Evolutionary conservation across 768 basidiomycete species (phyloP).

Genomic region (Pisolithus albus): DNA sequence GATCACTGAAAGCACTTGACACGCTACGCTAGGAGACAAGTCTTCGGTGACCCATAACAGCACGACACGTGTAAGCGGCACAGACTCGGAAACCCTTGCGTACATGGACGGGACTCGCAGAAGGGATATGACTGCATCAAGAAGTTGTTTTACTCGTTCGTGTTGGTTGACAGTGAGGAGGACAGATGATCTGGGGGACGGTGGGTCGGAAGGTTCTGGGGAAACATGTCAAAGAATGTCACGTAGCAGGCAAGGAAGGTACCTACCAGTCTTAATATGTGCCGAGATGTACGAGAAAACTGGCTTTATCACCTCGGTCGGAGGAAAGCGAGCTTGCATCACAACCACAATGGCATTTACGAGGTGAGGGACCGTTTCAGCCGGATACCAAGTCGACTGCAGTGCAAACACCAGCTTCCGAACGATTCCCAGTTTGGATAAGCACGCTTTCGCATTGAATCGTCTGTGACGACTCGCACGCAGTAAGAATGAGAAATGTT

Average conservation of each 20-base stretch:
- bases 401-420: slow-evolving; percentile 75
- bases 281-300: slow-evolving; percentile 81
- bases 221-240: not conserved
- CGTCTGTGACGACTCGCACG: slow-evolving; percentile 62
- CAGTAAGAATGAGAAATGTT: slow-evolving; percentile 75
- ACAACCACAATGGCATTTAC: slow-evolving; percentile 56
- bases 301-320: slow-evolving; percentile 76
- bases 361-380: slow-evolving; percentile 41
- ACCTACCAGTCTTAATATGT: slow-evolving; percentile 61
- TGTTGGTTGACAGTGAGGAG: slow-evolving; percentile 21
- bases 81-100: slow-evolving; percentile 60
- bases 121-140: slow-evolving; percentile 57
- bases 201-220: slow-evolving; percentile 3
- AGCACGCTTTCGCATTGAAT: slow-evolving; percentile 72
- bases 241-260: not conserved
- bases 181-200: slow-evolving; percentile 12
- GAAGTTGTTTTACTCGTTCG: slow-evolving; percentile 61
- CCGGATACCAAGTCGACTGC: slow-evolving; percentile 70
- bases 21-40: slow-evolving; percentile 54
- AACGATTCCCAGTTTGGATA: slow-evolving; percentile 65
- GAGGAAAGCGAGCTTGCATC: slow-evolving; percentile 59
- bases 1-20: slow-evolving; percentile 55
- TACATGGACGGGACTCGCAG: slow-evolving; percentile 52
- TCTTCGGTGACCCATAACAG: slow-evolving; percentile 74
- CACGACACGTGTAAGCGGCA: slow-evolving; percentile 74